Evolutionary conservation across 208 protist genomes (phyloP).

Genomic region (Leishmania major): DNA sequence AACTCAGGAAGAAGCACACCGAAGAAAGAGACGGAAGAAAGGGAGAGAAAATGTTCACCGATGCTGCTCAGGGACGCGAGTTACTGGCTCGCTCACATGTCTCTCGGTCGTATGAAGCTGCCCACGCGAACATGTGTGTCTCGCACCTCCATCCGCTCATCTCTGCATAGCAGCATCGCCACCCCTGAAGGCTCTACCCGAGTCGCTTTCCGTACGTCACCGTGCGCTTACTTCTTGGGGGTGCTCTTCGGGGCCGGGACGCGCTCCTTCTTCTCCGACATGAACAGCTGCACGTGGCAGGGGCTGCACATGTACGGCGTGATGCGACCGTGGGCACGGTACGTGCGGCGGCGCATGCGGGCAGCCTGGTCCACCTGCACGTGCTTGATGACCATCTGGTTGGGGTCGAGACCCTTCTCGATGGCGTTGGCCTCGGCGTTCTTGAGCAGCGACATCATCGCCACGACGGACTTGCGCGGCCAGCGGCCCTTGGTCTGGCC

Average conservation of each 20-base stretch:
- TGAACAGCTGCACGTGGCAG: slow-evolving; percentile 91
- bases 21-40: background rate
- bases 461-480: slow-evolving; percentile 94
- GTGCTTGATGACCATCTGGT: slow-evolving; percentile 94
- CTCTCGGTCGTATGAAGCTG: no score
- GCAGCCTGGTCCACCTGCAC: slow-evolving; percentile 92
- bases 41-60: no score
- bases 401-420: slow-evolving; percentile 92
- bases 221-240: slow-evolving; percentile 69
- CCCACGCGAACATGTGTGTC: background rate
- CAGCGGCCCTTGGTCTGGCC: slow-evolving; percentile 93
- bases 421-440: slow-evolving; percentile 94
- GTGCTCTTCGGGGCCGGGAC: slow-evolving; percentile 72
- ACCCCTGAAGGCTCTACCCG: background rate
- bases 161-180: background rate
- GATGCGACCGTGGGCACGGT: slow-evolving; percentile 96
- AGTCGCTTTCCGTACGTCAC: background rate
- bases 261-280: slow-evolving; percentile 78
- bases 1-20: background rate
- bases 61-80: background rate
- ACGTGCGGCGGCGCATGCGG: slow-evolving; percentile 93
- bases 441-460: slow-evolving; percentile 92
- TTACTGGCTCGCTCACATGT: background rate
- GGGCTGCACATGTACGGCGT: slow-evolving; percentile 93
- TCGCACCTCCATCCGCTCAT: background rate